phyloP scores from a whole-genome alignment of 176 grass and related monocot species.

The Musa acuminata region DNA sequence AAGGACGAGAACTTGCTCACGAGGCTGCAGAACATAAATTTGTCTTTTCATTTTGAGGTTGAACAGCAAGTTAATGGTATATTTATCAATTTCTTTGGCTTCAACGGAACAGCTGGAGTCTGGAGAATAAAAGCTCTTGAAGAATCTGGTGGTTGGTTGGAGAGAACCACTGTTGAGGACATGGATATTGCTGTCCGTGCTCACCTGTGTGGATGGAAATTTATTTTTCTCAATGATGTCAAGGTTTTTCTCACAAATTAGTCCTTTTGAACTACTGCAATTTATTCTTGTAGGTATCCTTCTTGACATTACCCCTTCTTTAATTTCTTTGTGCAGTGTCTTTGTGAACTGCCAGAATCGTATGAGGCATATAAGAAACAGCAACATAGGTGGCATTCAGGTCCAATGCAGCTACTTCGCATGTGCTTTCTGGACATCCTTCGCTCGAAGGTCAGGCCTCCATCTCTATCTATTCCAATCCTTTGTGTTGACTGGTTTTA shows the following conservation, averaged over 20 bases:
- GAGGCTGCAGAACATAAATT: constrained; percentile 30
- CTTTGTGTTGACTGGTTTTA: background rate
- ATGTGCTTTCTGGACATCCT: constrained; percentile 28
- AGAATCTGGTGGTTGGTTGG: constrained; percentile 31
- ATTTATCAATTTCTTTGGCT: constrained; percentile 34
- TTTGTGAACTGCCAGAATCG: constrained; percentile 27
- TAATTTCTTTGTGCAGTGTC: constrained; percentile 14
- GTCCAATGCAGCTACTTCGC: constrained; percentile 29
- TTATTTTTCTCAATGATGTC: constrained; percentile 30
- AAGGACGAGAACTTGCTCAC: constrained; percentile 28
- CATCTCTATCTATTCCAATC: background rate
- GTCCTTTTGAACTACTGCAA: background rate
- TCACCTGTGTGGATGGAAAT: constrained; percentile 31
- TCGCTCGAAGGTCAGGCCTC: constrained; percentile 16
- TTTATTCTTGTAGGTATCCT: background rate
- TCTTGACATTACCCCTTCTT: background rate
- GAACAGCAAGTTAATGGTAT: constrained; percentile 28
- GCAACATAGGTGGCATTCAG: constrained; percentile 29
- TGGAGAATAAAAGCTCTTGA: constrained; percentile 32
- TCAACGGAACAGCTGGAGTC: constrained; percentile 29
- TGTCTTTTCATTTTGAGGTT: constrained; percentile 34
- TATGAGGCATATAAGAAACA: constrained; percentile 32
- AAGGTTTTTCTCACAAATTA: constrained; percentile 5
- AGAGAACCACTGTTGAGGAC: constrained; percentile 28
- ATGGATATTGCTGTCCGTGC: constrained; percentile 32